These are phyloP conservation scores for Nakazawaea wickerhamii DNA, from an alignment of 805 yeast species.

Conservation along the genomic window DNA sequence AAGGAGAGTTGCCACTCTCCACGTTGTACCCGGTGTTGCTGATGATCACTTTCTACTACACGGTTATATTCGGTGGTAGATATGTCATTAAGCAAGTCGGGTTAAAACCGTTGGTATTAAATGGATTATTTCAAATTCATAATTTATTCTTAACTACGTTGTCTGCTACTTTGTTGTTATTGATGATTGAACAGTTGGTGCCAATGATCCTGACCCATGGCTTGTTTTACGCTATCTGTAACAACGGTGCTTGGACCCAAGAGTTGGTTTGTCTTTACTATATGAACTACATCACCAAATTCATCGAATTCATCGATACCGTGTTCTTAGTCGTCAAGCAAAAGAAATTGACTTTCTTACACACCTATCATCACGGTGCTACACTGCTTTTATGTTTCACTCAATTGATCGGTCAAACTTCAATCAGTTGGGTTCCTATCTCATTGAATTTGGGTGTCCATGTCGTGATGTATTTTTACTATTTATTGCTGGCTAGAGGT, in stretches of 20 bases:
- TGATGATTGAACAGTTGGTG: constrained; percentile 77
- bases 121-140: constrained; percentile 76
- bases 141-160: constrained; percentile 68
- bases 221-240: constrained; percentile 77
- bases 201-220: constrained; percentile 78
- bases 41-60: constrained; percentile 61
- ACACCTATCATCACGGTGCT: constrained; percentile 97
- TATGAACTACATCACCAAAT: constrained; percentile 87
- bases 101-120: constrained; percentile 66
- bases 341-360: constrained; percentile 88
- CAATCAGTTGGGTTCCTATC: constrained; percentile 95
- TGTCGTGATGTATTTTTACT: constrained; percentile 97
- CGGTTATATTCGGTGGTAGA: constrained; percentile 83
- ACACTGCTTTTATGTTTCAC: constrained; percentile 93
- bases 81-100: constrained; percentile 44
- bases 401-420: constrained; percentile 82
- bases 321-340: constrained; percentile 85
- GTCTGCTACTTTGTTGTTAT: constrained; percentile 59
- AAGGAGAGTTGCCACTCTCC: constrained; percentile 63
- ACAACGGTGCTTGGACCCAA: constrained; percentile 73
- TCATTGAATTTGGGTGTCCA: constrained; percentile 86
- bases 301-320: constrained; percentile 84
- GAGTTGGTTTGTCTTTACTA: constrained; percentile 81
- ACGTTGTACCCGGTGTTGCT: constrained; percentile 50
- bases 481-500: constrained; percentile 87